phyloP scores from a whole-genome alignment of 805 yeast genomes.

The Nakazawaea pomicola region DNA sequence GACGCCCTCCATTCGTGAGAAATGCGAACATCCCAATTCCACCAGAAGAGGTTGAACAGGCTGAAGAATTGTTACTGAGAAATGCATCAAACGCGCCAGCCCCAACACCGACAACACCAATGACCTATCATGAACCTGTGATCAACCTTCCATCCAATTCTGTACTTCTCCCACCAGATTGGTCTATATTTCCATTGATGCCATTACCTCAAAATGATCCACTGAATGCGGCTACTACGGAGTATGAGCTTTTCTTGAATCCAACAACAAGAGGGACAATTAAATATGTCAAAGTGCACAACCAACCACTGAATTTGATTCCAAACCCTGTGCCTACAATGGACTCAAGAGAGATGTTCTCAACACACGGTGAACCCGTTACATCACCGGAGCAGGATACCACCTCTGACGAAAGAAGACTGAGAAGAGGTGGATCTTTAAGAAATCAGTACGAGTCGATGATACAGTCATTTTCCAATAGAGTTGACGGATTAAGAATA shows the following conservation, averaged over 20 bases:
- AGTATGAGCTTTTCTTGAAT: conserved; percentile 16
- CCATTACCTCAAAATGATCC: conserved; percentile 3
- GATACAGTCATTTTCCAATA: background rate
- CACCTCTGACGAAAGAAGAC: background rate
- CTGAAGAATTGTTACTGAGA: too few relatives aligned
- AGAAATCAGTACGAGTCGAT: background rate
- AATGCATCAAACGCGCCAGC: conserved; percentile 1
- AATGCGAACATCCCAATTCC: background rate
- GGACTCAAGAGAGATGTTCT: too few relatives aligned
- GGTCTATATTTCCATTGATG: conserved; percentile 23
- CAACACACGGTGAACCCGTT: too few relatives aligned
- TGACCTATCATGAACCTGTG: conserved; percentile 9
- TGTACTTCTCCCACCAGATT: conserved; percentile 25
- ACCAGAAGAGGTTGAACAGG: background rate
- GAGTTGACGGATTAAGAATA: background rate
- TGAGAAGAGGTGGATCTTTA: background rate
- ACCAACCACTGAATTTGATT: background rate
- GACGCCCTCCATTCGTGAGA: background rate
- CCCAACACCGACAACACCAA: conserved; percentile 6
- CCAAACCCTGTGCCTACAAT: background rate
- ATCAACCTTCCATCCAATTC: conserved; percentile 18
- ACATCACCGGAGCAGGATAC: too few relatives aligned
- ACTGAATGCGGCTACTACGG: conserved; percentile 2
- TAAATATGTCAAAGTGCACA: conserved; percentile 1
- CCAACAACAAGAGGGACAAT: conserved; percentile 13